Base-by-base conservation (phyloP, 345 rosid genomes). In the Eucalyptus marginata region DNA sequence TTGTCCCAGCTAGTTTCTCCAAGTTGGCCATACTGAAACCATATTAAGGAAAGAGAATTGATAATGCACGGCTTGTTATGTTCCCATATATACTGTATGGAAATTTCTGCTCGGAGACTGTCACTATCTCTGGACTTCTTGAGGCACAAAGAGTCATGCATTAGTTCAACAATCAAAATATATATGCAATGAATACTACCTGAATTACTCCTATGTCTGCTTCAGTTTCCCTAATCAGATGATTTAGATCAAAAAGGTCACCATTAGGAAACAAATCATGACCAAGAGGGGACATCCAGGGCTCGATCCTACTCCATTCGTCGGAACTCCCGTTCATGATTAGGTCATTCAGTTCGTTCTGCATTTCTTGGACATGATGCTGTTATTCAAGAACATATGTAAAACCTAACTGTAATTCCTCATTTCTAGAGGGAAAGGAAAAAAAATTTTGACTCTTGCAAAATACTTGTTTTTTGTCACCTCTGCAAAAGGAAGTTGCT, bases 241-340 rank as follows among this genome's bases (percentile, higher is more conserved):
- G 1, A 36, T 20, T 0, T 18, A 1, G 43, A 18, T 0, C 2
- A 11, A 0, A 20, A 71, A 20, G 8, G 44, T 76, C 27, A 24
- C 5, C 4, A 22, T 76, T 36, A 76, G 2, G 83, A 36, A 36
- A 76, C 40, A 2, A 36, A 76, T 5, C 83, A 18, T 18, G 14
- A 71, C 1, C 4, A 18, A 5, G 46, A 76, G 83, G 5, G 47
- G 47, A 5, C 47, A 36, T 76, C 83, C 25, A 0, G 46, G 27
- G 27, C 83, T 17, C 13, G 0, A 3, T 33, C 81, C 25, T 0
- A 68, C 5, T 33, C 81, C 25, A 9, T 36, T 36, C 46, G 1
- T 18, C 2, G 27, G 81, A 36, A 71, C 46, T 71, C 27, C 25
- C 8, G 2, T 71, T 71, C 81, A 5, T 3, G 81, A 36, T 71